Base-by-base conservation (phyloP, 371 early-diverging fungal genomes). In the Gilbertella persicaria region DNA sequence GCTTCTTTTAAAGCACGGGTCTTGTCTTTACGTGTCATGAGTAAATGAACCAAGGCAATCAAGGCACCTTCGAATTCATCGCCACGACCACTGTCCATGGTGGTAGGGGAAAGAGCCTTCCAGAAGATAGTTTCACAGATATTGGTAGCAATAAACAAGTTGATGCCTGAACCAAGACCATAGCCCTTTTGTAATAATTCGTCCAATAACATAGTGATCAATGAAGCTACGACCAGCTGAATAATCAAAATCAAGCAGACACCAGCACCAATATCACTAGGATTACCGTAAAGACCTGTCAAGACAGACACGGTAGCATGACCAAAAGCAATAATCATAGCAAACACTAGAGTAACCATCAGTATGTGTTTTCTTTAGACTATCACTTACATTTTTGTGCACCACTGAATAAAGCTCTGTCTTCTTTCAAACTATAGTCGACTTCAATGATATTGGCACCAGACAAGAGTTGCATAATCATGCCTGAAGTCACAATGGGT, bases 161-260 rank as follows among this genome's bases (percentile, higher is more conserved):
- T 97, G 67, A 99, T 98, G 62, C 99, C 99, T 38, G 99, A 99
- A 37, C 99, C 99, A 53, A 99, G 86, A 66, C 99, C 99, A 71
- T 99, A 99, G 13, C 99, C 99, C 87, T 99, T 99, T 80, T 99
- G 99, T 58, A 99, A 86, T 62, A 99, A 87, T 83, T 99, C 99
- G 75, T 99, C 99, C 63, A 99, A 84, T 19, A 99, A 84, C 79
- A 99, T 96, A 58, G 98, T 95, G 58, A 99, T 96, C 40, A 99
- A 76, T 41, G 99, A 99, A 39, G 99, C 99, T 60, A 99, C 89
- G 53, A 97, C 92, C 49, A 99, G 82, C 83, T 99, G 99, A 50
- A 99, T 84, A 43, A 99, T 86, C 61, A 99, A 85, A 47, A 99
- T 78, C 60, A 96, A 71, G 67, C 97, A 94, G 57, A 98, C 93